Conservation (phyloP, 176 grass and related monocot genomes). For the Puya raimondii region DNA sequence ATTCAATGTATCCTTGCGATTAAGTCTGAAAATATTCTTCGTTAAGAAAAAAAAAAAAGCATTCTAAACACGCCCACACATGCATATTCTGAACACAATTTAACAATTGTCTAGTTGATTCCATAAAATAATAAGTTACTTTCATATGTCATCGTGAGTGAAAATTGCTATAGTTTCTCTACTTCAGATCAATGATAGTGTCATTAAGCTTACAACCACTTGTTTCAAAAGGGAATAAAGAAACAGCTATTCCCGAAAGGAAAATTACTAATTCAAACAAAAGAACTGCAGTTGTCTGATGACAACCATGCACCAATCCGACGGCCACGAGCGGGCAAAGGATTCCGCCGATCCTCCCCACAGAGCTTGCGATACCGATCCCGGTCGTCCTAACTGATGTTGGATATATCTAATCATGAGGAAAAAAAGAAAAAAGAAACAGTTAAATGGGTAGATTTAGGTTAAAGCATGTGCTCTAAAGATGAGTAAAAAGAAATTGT, state of each 20-base stretch:
- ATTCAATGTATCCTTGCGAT: too few species aligned
- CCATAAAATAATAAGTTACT: too few species aligned
- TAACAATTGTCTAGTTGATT: too few species aligned
- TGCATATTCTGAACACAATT: too few species aligned
- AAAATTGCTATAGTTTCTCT: neutral
- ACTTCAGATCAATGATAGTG: constrained; percentile 41
- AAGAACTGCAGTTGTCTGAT: constrained; percentile 61
- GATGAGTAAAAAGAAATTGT: neutral
- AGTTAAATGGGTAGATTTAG: neutral
- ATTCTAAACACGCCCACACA: too few species aligned
- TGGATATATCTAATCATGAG: constrained; percentile 59
- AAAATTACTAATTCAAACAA: constrained; percentile 85
- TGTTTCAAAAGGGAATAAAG: constrained; percentile 81
- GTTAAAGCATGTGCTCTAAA: neutral
- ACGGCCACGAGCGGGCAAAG: constrained; percentile 87
- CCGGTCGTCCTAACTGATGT: constrained; percentile 67
- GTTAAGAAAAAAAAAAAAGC: too few species aligned
- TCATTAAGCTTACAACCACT: constrained; percentile 59
- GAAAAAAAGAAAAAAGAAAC: neutral
- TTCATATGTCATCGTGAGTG: too few species aligned
- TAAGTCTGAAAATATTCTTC: too few species aligned
- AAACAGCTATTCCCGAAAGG: constrained; percentile 62
- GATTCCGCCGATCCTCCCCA: constrained; percentile 85
- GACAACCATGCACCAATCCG: constrained; percentile 65
- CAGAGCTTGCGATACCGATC: constrained; percentile 71